These are phyloP conservation scores for Botryotinia convoluta DNA, from an alignment of 2,329 filamentous ascomycete genomes.

Conservation along the genomic window DNA sequence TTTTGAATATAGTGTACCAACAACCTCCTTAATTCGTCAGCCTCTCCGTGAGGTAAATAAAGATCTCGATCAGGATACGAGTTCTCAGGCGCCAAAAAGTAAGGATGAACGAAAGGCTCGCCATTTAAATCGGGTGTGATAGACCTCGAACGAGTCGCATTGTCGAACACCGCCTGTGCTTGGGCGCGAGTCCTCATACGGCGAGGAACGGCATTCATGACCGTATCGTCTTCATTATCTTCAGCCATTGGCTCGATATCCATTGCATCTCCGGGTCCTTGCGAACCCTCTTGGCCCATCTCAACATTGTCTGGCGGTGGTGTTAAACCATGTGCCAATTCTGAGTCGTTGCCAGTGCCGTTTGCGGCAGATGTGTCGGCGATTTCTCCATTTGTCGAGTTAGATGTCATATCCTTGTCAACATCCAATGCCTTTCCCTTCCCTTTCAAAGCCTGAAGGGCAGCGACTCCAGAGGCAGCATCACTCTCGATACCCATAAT, in stretches of 20 bases:
- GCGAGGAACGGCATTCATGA: slow-evolving; percentile 45
- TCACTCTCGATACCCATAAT: slow-evolving; percentile 18
- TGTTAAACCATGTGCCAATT: background rate
- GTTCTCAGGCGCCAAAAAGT: slow-evolving; percentile 64
- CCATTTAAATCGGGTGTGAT: slow-evolving; percentile 45
- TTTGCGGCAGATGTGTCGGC: background rate
- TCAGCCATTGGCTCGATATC: slow-evolving; percentile 32
- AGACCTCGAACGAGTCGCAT: slow-evolving; percentile 39
- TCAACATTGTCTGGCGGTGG: slow-evolving; percentile 17
- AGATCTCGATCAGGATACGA: slow-evolving; percentile 66
- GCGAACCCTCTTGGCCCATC: slow-evolving; percentile 21
- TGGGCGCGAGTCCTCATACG: slow-evolving; percentile 55
- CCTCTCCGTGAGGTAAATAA: slow-evolving; percentile 69
- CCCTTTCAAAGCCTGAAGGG: background rate
- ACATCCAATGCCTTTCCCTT: slow-evolving; percentile 9
- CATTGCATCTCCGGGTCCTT: slow-evolving; percentile 2
- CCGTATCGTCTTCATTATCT: slow-evolving; percentile 43
- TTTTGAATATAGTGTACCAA: slow-evolving; percentile 79
- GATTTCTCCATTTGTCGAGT: background rate
- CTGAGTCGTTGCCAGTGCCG: background rate
- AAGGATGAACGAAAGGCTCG: slow-evolving; percentile 65
- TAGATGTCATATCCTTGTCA: background rate
- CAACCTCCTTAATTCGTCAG: slow-evolving; percentile 72
- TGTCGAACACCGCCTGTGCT: slow-evolving; percentile 44
- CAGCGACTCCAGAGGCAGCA: slow-evolving; percentile 6